phyloP scores from a whole-genome alignment of 176 grass and related monocot species.

The Musa beccarii region DNA sequence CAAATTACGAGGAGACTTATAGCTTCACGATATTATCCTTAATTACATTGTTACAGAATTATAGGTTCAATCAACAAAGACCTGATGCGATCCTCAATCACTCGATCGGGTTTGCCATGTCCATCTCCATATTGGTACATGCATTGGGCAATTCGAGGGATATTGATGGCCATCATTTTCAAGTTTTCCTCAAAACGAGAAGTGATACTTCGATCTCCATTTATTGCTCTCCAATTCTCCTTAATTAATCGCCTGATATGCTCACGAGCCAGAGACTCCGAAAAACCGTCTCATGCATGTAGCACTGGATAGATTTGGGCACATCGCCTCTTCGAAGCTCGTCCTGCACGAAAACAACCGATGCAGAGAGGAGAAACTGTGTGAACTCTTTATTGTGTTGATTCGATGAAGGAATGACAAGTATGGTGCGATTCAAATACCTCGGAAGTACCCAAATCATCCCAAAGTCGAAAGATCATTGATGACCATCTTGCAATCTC shows the following conservation, averaged over 20 bases:
- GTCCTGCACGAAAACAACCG: not conserved
- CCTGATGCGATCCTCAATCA: too few relatives aligned
- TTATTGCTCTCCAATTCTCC: constrained; percentile 11
- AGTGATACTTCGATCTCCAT: not conserved
- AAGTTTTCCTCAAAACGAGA: too few relatives aligned
- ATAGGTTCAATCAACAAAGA: too few relatives aligned
- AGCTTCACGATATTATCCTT: too few relatives aligned
- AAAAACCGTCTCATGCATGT: constrained; percentile 17
- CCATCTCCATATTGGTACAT: too few relatives aligned
- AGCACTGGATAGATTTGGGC: constrained; percentile 16
- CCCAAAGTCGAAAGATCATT: constrained; percentile 3
- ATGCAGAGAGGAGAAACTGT: not conserved
- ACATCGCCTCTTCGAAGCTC: constrained; percentile 18
- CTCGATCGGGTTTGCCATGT: too few relatives aligned
- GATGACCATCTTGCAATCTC: not conserved
- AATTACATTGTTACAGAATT: too few relatives aligned
- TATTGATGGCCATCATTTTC: too few relatives aligned
- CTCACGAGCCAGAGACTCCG: not conserved
- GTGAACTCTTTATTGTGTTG: not conserved
- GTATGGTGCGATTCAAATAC: too few relatives aligned
- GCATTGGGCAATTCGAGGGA: too few relatives aligned
- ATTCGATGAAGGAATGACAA: not conserved
- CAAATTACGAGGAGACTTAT: too few relatives aligned
- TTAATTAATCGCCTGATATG: constrained; percentile 9
- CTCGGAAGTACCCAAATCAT: constrained; percentile 3